Evolutionary conservation across 805 yeast species (phyloP), one percentile per base, ranked within the genome.

Genomic region (Suhomyces canberraensis): DNA sequence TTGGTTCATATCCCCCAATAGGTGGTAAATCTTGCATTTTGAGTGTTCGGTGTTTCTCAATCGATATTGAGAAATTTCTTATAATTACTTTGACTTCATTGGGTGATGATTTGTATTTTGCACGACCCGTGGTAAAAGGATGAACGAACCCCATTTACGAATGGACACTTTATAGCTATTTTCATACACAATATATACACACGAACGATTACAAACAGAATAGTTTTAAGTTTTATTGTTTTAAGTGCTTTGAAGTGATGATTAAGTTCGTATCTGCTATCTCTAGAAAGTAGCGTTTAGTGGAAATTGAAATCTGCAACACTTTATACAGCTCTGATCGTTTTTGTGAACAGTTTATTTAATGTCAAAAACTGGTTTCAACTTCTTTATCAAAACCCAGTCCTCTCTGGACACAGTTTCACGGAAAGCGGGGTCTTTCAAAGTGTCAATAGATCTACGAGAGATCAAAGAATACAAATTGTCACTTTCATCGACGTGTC

Each of bases 381-480:
- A 76, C 56, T 84, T 82, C 73, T 85, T 86, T 56, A 93, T 74
- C 61, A 93, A 74, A 42, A 91, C 58, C 99, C 99, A 93, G 64
- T 93, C 99, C 32, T 90, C 95, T 64, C 96, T 82, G 31, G 91
- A 74, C 45, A 93, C 98, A 44, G 86, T 78, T 52, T 86, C 91
- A 66, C 99, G 79, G 80, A 93, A 93, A 3, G 98, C 97, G 28
- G 96, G 95, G 55, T 93, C 98, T 70, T 93, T 93, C 75, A 93
- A 79, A n/a, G 95, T 85, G 61, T 93, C 97, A 51, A 93, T 90
- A 24, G 96, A 85, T 64, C 74, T 85, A 73, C 98, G 81, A 9
- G 93, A 60, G 46, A 93, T 77, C 69, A 84, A 73, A n/a, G 98
- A 91, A 67, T 90, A 93, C 58, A 93, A 71, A 31, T 77, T 74